Evolutionary conservation across 192 early-diverging fungal genomes (phyloP).

Genomic region (Pilaira anomala): DNA sequence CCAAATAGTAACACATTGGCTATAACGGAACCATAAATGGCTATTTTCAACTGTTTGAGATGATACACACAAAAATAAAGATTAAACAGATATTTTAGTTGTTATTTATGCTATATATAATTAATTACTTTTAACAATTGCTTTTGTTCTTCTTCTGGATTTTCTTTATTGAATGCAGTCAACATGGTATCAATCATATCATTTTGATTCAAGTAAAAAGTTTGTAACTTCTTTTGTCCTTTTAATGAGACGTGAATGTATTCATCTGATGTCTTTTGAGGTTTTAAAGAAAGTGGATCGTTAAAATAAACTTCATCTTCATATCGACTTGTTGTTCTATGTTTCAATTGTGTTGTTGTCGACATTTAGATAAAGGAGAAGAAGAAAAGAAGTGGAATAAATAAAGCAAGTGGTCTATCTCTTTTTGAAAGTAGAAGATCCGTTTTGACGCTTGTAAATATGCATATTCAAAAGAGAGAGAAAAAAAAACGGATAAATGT

Average conservation of each 20-base stretch:
- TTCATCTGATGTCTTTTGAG: slow-evolving; percentile 46
- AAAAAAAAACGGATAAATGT: too few relatives aligned
- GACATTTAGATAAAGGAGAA: too few relatives aligned
- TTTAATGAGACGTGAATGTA: slow-evolving; percentile 44
- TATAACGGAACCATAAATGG: slow-evolving; percentile 63
- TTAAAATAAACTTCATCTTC: too few relatives aligned
- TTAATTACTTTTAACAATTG: slow-evolving; percentile 36
- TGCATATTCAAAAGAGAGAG: too few relatives aligned
- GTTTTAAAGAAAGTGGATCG: slow-evolving; percentile 43
- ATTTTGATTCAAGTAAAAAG: slow-evolving; percentile 82
- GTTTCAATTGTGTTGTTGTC: too few relatives aligned
- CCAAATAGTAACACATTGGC: slow-evolving; percentile 67
- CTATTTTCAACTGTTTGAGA: slow-evolving; percentile 53
- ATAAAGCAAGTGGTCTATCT: too few relatives aligned
- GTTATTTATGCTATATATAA: too few relatives aligned
- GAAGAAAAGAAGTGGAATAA: too few relatives aligned
- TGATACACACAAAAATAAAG: neutral
- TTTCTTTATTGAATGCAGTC: slow-evolving; percentile 42
- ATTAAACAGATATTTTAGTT: neutral
- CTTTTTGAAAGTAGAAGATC: too few relatives aligned
- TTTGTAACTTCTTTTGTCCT: slow-evolving; percentile 48
- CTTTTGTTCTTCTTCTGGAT: slow-evolving; percentile 37
- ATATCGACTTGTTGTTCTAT: too few relatives aligned
- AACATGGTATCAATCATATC: slow-evolving; percentile 75
- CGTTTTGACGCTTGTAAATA: too few relatives aligned